Percentiles rank a stretch among this genome's conserved stretches.
These are phyloP conservation scores for Sisymbrium altissimum DNA, from an alignment of 345 rosid genomes.

Conservation along the genomic window DNA sequence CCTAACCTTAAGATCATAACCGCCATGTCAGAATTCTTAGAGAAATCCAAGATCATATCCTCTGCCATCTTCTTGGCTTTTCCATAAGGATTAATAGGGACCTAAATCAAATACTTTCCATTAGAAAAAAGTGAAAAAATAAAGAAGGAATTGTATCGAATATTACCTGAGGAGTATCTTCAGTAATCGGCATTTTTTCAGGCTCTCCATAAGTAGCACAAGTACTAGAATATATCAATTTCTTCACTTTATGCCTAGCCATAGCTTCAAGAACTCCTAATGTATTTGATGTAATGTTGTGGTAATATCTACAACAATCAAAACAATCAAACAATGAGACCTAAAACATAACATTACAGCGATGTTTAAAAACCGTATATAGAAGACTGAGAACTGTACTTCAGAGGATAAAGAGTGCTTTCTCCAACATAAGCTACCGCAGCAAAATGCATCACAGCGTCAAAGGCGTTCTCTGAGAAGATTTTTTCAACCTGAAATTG, in stretches of 20 bases:
- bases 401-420: constrained; percentile 92
- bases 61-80: constrained; percentile 99
- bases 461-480: constrained; percentile 92
- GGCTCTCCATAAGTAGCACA: constrained; percentile 99
- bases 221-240: constrained; percentile 91
- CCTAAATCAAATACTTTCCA: constrained; percentile 28
- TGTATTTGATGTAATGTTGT: constrained; percentile 94
- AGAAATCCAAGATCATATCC: constrained; percentile 90
- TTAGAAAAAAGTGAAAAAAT: background rate
- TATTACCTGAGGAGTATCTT: constrained; percentile 78
- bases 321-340: constrained; percentile 23
- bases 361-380: background rate
- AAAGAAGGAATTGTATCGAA: background rate
- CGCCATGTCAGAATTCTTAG: constrained; percentile 85
- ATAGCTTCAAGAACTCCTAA: constrained; percentile 85
- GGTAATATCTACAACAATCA: constrained; percentile 66
- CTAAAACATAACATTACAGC: background rate
- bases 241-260: constrained; percentile 75
- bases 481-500: constrained; percentile 63
- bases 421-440: constrained; percentile 99
- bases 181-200: constrained; percentile 94
- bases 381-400: constrained; percentile 37
- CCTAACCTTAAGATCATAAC: constrained; percentile 88
- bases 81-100: constrained; percentile 95
- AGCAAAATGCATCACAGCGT: constrained; percentile 98